Base-by-base conservation (phyloP, 306 rosid genomes). In the Vachellia pachyceras region DNA sequence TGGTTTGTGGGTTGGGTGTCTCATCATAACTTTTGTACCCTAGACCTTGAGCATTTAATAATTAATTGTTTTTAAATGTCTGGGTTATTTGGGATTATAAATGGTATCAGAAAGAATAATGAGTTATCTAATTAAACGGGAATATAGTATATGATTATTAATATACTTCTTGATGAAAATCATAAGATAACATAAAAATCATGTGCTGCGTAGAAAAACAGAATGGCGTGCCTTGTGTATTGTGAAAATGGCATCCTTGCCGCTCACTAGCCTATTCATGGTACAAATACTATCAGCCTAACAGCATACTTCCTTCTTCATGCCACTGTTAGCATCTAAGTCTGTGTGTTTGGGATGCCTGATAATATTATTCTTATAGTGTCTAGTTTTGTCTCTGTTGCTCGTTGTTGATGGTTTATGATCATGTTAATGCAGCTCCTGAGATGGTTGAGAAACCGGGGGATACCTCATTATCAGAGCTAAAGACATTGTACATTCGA, bases 401-500 rank as follows among this genome's bases (percentile, higher is more conserved):
- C 78, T 68, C 44, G 54, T 77, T 49, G 57, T 69, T 83, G 73
- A 69, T 81, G 69, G 55, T n/a, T 66, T 77, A 41, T 66, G 77
- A 52, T 81, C 55, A 35, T 77, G 72, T 72, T 6, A 4, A 36
- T 82, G 76, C 86, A 93, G 99, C 93, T 89, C 99, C 99, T 35
- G 97, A 93, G 83, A 73, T 93, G 87, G 99, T 95, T 82, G 99
- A 95, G 89, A 95, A 93, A 88, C 93, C 98, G 40, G 99, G 99
- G 55, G 98, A 95, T 85, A 90, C 18, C 88, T 91, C 99, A 1
- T 90, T 95, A 76, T 60, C 86, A 6, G 92, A 65, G 81, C 85
- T 95, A 70, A 95, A 84, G 88, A 0, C 15, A 23, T 81, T 95
- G 77, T 95, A 95, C 84, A 82, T 88, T 75, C 91, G 82, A 71